phyloP scores from a whole-genome alignment of 192 early-diverging fungal genomes.

The Coemansia sp. region DNA sequence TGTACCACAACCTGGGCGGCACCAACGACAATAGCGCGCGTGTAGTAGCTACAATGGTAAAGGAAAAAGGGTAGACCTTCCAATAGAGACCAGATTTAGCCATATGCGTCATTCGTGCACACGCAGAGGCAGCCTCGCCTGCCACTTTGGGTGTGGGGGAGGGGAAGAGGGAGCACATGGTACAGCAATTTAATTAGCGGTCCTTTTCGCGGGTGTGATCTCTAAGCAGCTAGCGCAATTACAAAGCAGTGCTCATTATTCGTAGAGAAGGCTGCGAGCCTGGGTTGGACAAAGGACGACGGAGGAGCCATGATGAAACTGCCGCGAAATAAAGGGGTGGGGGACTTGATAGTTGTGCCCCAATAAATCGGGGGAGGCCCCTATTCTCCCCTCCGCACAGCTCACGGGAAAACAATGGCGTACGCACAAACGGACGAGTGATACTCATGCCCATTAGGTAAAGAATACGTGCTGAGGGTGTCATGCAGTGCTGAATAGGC shows the following conservation, averaged over 20 bases:
- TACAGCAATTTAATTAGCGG: slow-evolving; percentile 2
- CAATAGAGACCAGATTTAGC: background rate
- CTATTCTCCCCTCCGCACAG: background rate
- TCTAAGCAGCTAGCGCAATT: background rate
- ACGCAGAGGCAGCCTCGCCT: background rate
- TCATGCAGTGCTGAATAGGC: background rate
- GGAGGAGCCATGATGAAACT: background rate
- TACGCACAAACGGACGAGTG: background rate
- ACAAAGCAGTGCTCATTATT: background rate
- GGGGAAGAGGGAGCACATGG: background rate
- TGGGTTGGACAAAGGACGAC: background rate
- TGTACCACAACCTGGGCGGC: background rate
- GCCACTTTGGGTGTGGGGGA: background rate
- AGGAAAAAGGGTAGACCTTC: background rate
- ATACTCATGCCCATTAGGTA: background rate
- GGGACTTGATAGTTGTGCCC: background rate
- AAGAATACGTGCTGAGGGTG: background rate
- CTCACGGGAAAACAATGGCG: background rate
- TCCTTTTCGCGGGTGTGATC: background rate
- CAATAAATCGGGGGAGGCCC: background rate
- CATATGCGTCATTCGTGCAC: background rate
- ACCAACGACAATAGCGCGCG: background rate
- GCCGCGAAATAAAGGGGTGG: background rate
- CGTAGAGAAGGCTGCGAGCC: background rate
- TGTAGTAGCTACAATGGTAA: slow-evolving; percentile 1